Percentiles rank a stretch among this genome's conserved stretches.
Conservation (phyloP, 768 basidiomycete genomes). For the Baorangia bicolor region DNA sequence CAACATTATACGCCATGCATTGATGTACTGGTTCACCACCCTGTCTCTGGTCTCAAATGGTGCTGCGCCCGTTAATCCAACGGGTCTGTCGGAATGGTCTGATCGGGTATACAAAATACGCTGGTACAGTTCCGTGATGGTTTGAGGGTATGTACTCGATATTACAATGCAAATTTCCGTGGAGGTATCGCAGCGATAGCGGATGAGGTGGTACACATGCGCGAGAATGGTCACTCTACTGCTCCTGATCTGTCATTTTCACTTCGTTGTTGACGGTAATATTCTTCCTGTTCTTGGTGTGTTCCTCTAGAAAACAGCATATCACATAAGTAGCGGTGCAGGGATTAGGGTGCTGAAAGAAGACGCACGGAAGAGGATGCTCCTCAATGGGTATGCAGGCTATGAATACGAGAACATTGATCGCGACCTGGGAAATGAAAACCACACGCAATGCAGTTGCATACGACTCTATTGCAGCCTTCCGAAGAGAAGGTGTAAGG, state of each 20-base stretch:
- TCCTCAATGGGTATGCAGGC: conserved; percentile 76
- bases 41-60: not conserved
- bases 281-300: conserved; percentile 59
- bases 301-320: conserved; percentile 47
- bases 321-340: conserved; percentile 18
- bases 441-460: conserved; percentile 76
- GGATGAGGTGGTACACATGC: conserved; percentile 8
- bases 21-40: not conserved
- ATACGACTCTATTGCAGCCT: conserved; percentile 75
- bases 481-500: conserved; percentile 51
- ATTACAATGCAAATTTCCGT: conserved; percentile 32
- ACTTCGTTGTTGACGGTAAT: conserved; percentile 44
- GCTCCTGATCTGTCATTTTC: conserved; percentile 13
- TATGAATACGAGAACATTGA: conserved; percentile 66
- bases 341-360: conserved; percentile 6
- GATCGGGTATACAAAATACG: conserved; percentile 22
- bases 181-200: conserved; percentile 17
- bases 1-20: not conserved
- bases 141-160: conserved; percentile 23
- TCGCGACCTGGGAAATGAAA: conserved; percentile 74
- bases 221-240: conserved; percentile 14
- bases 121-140: conserved; percentile 22
- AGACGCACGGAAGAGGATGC: conserved; percentile 50
- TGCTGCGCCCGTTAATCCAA: not conserved
- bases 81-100: not conserved